Conservation (phyloP, 2,329 filamentous ascomycete genomes). For the Dothistroma pini region DNA sequence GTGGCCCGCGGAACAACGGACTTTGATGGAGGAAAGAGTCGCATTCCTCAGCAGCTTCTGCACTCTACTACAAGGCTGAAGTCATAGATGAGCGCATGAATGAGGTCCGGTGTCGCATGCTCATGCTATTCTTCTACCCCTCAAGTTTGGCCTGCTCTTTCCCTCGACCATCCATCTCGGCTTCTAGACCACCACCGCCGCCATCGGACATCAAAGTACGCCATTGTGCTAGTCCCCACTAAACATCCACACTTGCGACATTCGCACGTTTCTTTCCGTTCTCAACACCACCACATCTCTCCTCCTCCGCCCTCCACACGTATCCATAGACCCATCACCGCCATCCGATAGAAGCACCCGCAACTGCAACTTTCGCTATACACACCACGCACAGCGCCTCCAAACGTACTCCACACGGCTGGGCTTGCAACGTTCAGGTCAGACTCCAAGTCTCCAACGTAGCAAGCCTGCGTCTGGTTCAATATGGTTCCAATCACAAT, state of each 20-base stretch:
- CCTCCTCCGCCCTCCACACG: background rate
- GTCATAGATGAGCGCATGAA: background rate
- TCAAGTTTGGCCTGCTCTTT: background rate
- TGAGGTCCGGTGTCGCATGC: background rate
- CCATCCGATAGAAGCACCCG: background rate
- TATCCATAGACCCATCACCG: background rate
- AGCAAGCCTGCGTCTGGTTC: constrained; percentile 37
- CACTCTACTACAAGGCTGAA: background rate
- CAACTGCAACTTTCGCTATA: background rate
- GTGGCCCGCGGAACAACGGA: background rate
- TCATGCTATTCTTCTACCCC: background rate
- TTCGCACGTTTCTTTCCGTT: background rate
- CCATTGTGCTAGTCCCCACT: constrained; percentile 1
- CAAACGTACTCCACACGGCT: constrained; percentile 26
- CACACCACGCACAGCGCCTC: constrained; percentile 2
- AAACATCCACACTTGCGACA: background rate
- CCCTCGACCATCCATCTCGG: background rate
- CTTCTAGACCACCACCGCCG: background rate
- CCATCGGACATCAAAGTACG: background rate
- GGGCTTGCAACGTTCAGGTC: constrained; percentile 36
- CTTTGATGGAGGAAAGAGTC: background rate
- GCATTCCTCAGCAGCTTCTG: background rate
- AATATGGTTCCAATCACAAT: constrained; percentile 46
- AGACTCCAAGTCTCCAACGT: constrained; percentile 28
- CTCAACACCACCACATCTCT: background rate